These are phyloP conservation scores for Lyophyllum atratum DNA, from an alignment of 768 basidiomycete genomes.

Conservation along the genomic window DNA sequence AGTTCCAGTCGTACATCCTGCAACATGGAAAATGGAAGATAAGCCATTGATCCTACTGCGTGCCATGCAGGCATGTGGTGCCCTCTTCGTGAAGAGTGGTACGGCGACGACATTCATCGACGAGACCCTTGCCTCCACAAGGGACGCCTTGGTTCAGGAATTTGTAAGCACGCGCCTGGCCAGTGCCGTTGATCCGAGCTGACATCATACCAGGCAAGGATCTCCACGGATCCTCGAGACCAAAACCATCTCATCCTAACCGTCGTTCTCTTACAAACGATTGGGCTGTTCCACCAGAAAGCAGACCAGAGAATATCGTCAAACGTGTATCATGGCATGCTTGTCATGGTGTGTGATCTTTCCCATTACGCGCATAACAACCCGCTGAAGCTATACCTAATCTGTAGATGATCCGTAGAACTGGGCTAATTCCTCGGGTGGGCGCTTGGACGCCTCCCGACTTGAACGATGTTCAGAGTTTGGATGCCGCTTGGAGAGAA, in stretches of 20 bases:
- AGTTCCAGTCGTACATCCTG: conserved; percentile 56
- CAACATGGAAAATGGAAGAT: conserved; percentile 50
- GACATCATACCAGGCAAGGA: conserved; percentile 36
- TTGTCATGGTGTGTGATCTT: conserved; percentile 50
- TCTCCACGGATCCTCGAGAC: conserved; percentile 33
- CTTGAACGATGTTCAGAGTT: conserved; percentile 31
- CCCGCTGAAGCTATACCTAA: background rate
- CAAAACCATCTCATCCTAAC: conserved; percentile 47
- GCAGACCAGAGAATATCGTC: conserved; percentile 48
- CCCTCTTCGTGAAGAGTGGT: conserved; percentile 53
- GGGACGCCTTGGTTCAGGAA: conserved; percentile 53
- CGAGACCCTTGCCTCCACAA: conserved; percentile 40
- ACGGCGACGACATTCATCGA: conserved; percentile 50
- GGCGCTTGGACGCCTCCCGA: conserved; percentile 47
- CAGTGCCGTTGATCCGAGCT: conserved; percentile 11
- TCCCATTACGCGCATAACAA: background rate
- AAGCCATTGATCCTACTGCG: conserved; percentile 53
- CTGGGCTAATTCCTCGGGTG: conserved; percentile 43
- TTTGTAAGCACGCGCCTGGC: conserved; percentile 43
- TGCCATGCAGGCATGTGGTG: conserved; percentile 65
- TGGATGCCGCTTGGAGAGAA: conserved; percentile 52
- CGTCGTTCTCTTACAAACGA: conserved; percentile 55
- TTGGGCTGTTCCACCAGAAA: conserved; percentile 56
- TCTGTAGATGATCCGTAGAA: conserved; percentile 47
- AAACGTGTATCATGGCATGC: conserved; percentile 59